Conservation (phyloP, 208 protist genomes). For the Sergeia podlipaevii region DNA sequence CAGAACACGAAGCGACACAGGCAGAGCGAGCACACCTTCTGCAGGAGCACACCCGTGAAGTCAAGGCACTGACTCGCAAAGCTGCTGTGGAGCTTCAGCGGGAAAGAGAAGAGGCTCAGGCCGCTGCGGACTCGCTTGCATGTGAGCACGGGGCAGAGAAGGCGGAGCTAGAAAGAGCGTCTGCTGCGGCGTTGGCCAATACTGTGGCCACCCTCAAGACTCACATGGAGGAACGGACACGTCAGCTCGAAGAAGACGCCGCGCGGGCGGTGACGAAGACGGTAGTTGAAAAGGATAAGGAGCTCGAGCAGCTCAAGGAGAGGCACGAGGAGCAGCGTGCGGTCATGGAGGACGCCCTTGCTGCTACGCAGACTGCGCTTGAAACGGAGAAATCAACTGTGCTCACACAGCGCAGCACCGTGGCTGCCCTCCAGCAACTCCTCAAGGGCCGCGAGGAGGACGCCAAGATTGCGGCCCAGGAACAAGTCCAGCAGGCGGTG, state of each 20-base stretch:
- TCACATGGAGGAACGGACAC: neutral
- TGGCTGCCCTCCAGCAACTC: neutral
- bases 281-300: neutral
- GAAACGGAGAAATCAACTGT: too few relatives aligned
- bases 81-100: too few relatives aligned
- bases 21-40: too few relatives aligned
- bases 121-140: too few relatives aligned
- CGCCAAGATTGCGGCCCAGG: neutral
- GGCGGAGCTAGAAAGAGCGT: neutral
- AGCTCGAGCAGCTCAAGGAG: constrained; percentile 3
- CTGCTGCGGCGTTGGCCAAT: neutral
- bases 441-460: neutral
- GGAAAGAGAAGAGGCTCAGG: too few relatives aligned
- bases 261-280: constrained; percentile 4
- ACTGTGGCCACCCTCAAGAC: neutral
- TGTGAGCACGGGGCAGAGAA: neutral
- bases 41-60: too few relatives aligned
- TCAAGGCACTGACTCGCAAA: too few relatives aligned
- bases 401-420: neutral
- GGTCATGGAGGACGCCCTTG: neutral
- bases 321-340: neutral
- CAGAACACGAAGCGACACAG: too few relatives aligned
- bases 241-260: neutral
- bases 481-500: neutral
- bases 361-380: neutral